Evolutionary conservation across 257 asterid genomes (phyloP), one percentile per base, ranked within the genome.

Genomic region (Solanum paucissectum): DNA sequence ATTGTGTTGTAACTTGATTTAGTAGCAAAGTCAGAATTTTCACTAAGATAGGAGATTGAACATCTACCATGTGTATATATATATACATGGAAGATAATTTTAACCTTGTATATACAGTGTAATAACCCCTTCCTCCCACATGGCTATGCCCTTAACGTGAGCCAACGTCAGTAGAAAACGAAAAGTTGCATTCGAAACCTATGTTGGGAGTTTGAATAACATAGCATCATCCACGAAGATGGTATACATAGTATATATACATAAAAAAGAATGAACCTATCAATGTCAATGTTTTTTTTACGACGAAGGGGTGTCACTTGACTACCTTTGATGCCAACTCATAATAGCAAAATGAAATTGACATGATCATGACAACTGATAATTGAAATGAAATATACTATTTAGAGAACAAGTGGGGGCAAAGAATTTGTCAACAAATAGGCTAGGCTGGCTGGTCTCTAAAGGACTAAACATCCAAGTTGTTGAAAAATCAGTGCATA

Each of bases 381-480:
- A 49, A 7, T 88, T 21, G 62, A 77, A 11, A 5, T 37, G 62
- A 89, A 83, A 87, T 46, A 84, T 46, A 73, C 62, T 36, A 34
- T 14, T 71, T 62, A 37, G 52, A 49, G 40, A 11, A 36, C 46
- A 38, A 36, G 62, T 74, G 81, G 87, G 62, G 68, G 69, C 20
- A 86, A 10, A 32, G 27, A 38, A 13, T 44, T 46, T 87, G 94
- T 91, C 94, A 93, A 92, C 21, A 87, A 88, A 91, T 92, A 88
- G 92, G 91, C 27, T 8, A 36, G 32, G 83, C 83, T 36, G 83
- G 49, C 94, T 92, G 93, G 93, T 84, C 71, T 91, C 88, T 13
- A 27, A 42, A 18, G 40, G 40, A 27, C 85, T 81, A 36, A 46
- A 29, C 42, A 29, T 49, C 5, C 68, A 46, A 81, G 10, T 46